phyloP scores from a whole-genome alignment of 2,329 filamentous ascomycete species.

The Metarhizium humberi region DNA sequence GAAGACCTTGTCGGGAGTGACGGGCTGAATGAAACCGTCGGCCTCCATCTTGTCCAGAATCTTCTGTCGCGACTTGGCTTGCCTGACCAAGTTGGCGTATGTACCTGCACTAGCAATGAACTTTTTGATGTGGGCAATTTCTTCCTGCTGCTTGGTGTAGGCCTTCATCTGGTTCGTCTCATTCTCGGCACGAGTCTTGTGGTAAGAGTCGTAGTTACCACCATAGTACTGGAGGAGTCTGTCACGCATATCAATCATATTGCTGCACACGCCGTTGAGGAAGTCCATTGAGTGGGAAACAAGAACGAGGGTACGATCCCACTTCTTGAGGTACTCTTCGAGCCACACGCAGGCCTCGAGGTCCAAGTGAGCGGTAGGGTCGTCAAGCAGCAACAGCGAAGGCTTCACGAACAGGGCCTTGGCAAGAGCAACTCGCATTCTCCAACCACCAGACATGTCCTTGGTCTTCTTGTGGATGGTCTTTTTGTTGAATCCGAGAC shows the following conservation, averaged over 20 bases:
- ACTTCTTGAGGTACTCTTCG: conserved; percentile 99
- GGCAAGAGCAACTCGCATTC: conserved; percentile 96
- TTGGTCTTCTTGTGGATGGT: conserved; percentile 99
- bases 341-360: conserved; percentile 99
- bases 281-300: conserved; percentile 99
- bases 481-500: conserved; percentile 97
- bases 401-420: conserved; percentile 99
- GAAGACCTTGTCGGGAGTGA: conserved; percentile 78
- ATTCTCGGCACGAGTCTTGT: conserved; percentile 88
- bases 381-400: conserved; percentile 87
- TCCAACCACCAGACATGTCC: conserved; percentile 99
- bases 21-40: conserved; percentile 93
- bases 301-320: conserved; percentile 92
- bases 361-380: conserved; percentile 98
- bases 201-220: conserved; percentile 98
- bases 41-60: conserved; percentile 99
- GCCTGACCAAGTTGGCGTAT: conserved; percentile 96
- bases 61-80: conserved; percentile 99
- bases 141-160: conserved; percentile 97
- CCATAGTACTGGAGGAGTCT: conserved; percentile 93
- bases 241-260: conserved; percentile 96
- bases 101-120: conserved; percentile 99
- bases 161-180: conserved; percentile 99
- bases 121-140: conserved; percentile 99
- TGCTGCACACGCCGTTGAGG: conserved; percentile 96